A percentile compares a stretch with the other conserved stretches of the same genome.
phyloP scores from a whole-genome alignment of 78 protist genomes.

The Speleostelium caveatum region DNA sequence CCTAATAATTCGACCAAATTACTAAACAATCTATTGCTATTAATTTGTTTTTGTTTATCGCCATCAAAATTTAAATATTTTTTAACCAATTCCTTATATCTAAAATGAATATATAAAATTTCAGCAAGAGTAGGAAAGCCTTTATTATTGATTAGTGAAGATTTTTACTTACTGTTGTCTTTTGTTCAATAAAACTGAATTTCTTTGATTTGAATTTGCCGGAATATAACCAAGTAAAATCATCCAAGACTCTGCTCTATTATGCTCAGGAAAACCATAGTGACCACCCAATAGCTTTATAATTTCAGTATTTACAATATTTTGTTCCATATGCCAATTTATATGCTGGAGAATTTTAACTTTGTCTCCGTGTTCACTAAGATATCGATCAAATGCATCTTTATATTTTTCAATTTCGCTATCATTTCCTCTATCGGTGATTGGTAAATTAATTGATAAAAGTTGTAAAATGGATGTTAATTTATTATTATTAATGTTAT shows the following conservation, averaged over 20 bases:
- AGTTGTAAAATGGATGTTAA: constrained; percentile 19
- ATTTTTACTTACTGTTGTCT: constrained; percentile 29
- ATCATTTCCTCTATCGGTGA: constrained; percentile 1
- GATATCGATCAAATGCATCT: constrained; percentile 24
- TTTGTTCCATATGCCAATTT: constrained; percentile 67
- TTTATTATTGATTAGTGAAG: neutral
- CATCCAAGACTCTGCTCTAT: constrained; percentile 74
- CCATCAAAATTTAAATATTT: constrained; percentile 33
- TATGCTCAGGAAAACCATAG: constrained; percentile 58
- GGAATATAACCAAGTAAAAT: constrained; percentile 62
- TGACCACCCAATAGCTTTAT: constrained; percentile 55
- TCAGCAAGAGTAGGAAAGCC: neutral
- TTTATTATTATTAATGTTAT: neutral
- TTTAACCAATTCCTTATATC: constrained; percentile 53
- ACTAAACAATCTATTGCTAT: neutral
- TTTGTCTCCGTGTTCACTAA: constrained; percentile 39
- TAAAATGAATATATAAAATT: neutral
- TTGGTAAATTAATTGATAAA: constrained; percentile 15
- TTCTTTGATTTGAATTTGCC: constrained; percentile 3
- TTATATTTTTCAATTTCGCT: neutral
- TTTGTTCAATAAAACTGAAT: constrained; percentile 12
- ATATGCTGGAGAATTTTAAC: constrained; percentile 60
- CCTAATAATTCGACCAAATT: neutral
- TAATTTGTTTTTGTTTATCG: neutral
- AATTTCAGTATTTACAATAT: constrained; percentile 41